A percentile compares a stretch with the other conserved stretches of the same genome.
Conservation (phyloP, 2,329 filamentous ascomycete genomes). For the Diaporthe sp. region DNA sequence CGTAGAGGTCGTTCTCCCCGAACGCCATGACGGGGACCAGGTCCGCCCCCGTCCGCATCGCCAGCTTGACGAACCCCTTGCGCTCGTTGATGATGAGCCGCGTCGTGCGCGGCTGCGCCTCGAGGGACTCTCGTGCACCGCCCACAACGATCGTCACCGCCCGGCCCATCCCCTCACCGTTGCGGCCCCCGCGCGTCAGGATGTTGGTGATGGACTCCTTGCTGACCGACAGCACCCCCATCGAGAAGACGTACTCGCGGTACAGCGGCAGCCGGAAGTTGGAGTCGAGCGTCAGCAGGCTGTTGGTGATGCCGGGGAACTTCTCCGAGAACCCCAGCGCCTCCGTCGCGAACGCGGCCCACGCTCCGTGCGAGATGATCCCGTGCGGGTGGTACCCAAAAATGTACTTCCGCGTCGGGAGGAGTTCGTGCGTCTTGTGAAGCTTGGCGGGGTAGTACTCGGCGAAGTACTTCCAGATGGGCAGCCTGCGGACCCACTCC, state of each 20-base stretch:
- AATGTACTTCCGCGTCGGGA: slow-evolving; percentile 90
- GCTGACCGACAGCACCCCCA: slow-evolving; percentile 90
- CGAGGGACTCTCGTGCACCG: slow-evolving; percentile 90
- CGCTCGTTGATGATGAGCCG: slow-evolving; percentile 84
- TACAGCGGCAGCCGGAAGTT: slow-evolving; percentile 97
- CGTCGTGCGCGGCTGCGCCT: slow-evolving; percentile 83
- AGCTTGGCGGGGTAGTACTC: slow-evolving; percentile 92
- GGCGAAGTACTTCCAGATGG: slow-evolving; percentile 89
- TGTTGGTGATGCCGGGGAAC: slow-evolving; percentile 96
- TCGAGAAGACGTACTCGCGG: slow-evolving; percentile 90
- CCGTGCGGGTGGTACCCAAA: slow-evolving; percentile 98
- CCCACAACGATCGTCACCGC: slow-evolving; percentile 96
- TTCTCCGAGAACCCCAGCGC: slow-evolving; percentile 87
- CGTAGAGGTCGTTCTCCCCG: slow-evolving; percentile 96
- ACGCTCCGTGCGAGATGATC: slow-evolving; percentile 97
- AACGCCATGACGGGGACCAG: slow-evolving; percentile 93
- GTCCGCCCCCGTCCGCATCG: slow-evolving; percentile 91
- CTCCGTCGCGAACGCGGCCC: slow-evolving; percentile 90
- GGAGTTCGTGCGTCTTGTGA: slow-evolving; percentile 85
- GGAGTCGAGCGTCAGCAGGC: slow-evolving; percentile 90
- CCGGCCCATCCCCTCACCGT: slow-evolving; percentile 89
- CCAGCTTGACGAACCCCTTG: slow-evolving; percentile 95
- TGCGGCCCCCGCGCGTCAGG: slow-evolving; percentile 81
- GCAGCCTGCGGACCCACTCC: slow-evolving; percentile 78
- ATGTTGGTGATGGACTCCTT: slow-evolving; percentile 93